These are phyloP conservation scores for Xylariaceae sp. DNA, from an alignment of 2,329 filamentous ascomycete genomes.

Conservation along the genomic window DNA sequence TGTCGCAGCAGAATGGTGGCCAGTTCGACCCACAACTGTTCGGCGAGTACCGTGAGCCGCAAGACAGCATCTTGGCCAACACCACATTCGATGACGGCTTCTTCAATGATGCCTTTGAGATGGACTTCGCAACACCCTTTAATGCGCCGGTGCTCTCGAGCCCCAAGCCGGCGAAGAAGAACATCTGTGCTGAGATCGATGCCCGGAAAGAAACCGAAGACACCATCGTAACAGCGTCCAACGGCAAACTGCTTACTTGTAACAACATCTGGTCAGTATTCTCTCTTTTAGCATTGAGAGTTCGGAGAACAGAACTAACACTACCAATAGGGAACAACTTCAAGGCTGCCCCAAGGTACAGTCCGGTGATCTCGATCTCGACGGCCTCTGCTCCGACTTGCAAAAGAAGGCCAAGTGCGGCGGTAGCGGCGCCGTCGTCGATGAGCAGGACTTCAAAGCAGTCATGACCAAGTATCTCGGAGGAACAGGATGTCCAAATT, in stretches of 20 bases:
- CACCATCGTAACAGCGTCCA: slow-evolving; percentile 65
- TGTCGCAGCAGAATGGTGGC: slow-evolving; percentile 80
- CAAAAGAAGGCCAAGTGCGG: slow-evolving; percentile 97
- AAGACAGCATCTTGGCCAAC: slow-evolving; percentile 75
- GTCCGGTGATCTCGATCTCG: slow-evolving; percentile 90
- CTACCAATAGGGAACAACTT: slow-evolving; percentile 76
- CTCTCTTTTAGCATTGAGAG: slow-evolving; percentile 1
- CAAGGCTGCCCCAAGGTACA: slow-evolving; percentile 87
- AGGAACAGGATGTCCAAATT: slow-evolving; percentile 7
- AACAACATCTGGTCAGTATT: slow-evolving; percentile 86
- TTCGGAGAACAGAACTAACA: slow-evolving; percentile 46
- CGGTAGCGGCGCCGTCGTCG: slow-evolving; percentile 85
- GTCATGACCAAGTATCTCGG: slow-evolving; percentile 70
- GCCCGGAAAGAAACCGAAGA: slow-evolving; percentile 72
- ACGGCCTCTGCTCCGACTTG: slow-evolving; percentile 88
- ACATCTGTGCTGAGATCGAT: slow-evolving; percentile 80
- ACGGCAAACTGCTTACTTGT: slow-evolving; percentile 75
- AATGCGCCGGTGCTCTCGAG: slow-evolving; percentile 62
- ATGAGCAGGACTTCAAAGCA: slow-evolving; percentile 84
- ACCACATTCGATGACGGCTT: slow-evolving; percentile 73
- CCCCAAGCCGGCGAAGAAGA: slow-evolving; percentile 55
- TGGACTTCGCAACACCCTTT: slow-evolving; percentile 82
- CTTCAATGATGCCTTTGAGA: slow-evolving; percentile 78
- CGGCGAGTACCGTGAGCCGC: slow-evolving; percentile 88
- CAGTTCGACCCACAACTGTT: slow-evolving; percentile 92